Percentiles rank a stretch among this genome's conserved stretches.
phyloP scores from a whole-genome alignment of 2,329 filamentous ascomycete species.

The Ophiocordyceps polyrhachis-furcata region DNA sequence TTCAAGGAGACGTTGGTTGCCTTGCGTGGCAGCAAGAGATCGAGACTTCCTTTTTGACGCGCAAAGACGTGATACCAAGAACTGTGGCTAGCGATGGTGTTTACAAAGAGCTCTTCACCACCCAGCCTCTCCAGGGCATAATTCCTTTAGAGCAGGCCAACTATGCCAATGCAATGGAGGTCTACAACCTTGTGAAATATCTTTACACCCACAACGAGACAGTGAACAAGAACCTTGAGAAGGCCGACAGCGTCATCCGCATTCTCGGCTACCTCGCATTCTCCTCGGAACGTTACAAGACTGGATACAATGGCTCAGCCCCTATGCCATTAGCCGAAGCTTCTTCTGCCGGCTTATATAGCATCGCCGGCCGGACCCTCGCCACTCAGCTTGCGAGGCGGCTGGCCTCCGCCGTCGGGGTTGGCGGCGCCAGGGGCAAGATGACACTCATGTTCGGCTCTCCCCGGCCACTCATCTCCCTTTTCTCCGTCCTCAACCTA shows the following conservation, averaged over 20 bases:
- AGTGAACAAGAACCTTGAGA: conserved; percentile 18
- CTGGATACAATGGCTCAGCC: conserved; percentile 30
- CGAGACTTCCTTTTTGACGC: conserved; percentile 8
- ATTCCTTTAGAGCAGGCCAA: conserved; percentile 17
- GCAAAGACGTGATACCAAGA: conserved; percentile 9
- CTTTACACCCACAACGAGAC: conserved; percentile 31
- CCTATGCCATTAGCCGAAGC: conserved; percentile 9
- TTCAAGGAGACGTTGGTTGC: conserved; percentile 21
- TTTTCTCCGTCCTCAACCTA: conserved; percentile 31
- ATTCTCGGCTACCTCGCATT: conserved; percentile 44
- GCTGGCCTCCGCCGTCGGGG: conserved; percentile 22
- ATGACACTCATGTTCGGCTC: conserved; percentile 35
- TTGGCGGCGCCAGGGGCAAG: conserved; percentile 21
- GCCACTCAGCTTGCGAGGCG: conserved; percentile 18
- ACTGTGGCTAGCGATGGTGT: conserved; percentile 12
- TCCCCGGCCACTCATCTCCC: conserved; percentile 34
- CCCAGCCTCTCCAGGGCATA: conserved; percentile 16
- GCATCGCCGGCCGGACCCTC: conserved; percentile 34
- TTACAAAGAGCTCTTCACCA: conserved; percentile 24
- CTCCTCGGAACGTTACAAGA: conserved; percentile 39
- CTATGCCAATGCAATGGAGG: conserved; percentile 29
- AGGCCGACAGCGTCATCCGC: conserved; percentile 16
- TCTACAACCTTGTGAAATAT: conserved; percentile 39
- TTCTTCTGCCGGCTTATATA: conserved; percentile 18
- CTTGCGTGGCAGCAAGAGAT: conserved; percentile 16